Percentiles rank a stretch among this genome's conserved stretches.
Evolutionary conservation across 2,329 filamentous ascomycete genomes (phyloP).

Genomic region (Arthrobotrys entomopaga): DNA sequence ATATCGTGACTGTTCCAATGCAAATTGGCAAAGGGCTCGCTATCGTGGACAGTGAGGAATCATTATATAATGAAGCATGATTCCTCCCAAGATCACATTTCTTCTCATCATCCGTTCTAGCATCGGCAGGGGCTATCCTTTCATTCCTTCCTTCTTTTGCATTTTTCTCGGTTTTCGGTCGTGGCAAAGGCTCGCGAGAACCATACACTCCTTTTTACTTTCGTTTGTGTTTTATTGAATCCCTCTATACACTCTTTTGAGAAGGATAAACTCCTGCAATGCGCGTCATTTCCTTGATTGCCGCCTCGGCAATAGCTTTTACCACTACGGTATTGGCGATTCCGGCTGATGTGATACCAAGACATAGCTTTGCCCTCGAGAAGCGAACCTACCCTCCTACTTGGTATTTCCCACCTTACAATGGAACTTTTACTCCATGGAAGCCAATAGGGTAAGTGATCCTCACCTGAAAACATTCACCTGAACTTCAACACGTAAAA

Average conservation of each 20-base stretch:
- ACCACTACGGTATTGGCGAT: constrained; percentile 3
- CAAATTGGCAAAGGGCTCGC: neutral
- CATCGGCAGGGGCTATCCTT: constrained; percentile 21
- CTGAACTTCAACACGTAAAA: neutral
- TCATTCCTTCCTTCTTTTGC: constrained; percentile 8
- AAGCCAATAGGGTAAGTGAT: constrained; percentile 5
- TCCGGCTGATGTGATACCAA: neutral
- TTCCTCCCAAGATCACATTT: neutral
- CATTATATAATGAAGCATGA: constrained; percentile 7
- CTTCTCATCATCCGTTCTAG: constrained; percentile 18
- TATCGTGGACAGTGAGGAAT: neutral
- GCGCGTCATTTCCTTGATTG: neutral
- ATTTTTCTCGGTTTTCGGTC: neutral
- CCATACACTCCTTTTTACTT: neutral
- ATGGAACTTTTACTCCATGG: constrained; percentile 9
- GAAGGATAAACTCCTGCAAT: neutral
- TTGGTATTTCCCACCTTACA: constrained; percentile 10
- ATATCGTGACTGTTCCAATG: too few relatives aligned
- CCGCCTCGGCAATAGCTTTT: constrained; percentile 1
- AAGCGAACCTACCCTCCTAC: constrained; percentile 7
- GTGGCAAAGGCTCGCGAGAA: neutral
- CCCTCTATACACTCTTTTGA: neutral
- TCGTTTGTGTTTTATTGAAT: neutral
- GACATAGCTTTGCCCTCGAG: neutral
- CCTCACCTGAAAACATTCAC: too few relatives aligned